Evolutionary conservation across 345 rosid species (phyloP), one percentile per base, ranked within the genome.

Genomic region (Syzygium grande): DNA sequence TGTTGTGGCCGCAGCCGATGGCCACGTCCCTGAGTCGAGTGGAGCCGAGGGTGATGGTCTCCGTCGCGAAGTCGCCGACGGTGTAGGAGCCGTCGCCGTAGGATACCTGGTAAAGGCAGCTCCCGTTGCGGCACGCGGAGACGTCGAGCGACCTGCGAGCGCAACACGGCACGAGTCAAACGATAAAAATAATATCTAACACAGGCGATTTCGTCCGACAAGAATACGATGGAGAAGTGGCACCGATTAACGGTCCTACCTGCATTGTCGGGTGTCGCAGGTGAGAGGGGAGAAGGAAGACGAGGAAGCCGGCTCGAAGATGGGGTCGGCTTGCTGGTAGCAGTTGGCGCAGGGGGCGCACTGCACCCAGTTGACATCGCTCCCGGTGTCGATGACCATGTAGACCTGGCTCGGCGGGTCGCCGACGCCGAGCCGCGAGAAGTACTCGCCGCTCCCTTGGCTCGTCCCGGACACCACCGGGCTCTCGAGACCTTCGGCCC

Each of bases 391-490:
- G 25, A 97, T 90, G 30, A 97, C 98, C 95, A 97, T 87, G 86
- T 96, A 95, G 19, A 92, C 93, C 27, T 91, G 91, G 88, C 91
- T 95, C 86, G 97, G 89, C 55, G 99, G 99, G 52, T 89, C 92
- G 2, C 99, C 99, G 68, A 97, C 92, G 30, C 97, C 97, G 10
- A 95, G 88, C 87, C 99, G 94, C 85, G 98, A 91, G 92, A 97
- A 97, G 87, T 96, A 97, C 96, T 96, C 99, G 38, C 99, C 99
- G 55, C 99, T 97, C 85, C 99, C 99, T 85, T 95, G 98, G 87
- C 95, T 94, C 15, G 95, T 87, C 6, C 99, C 98, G 2, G 99
- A 97, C 21, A 95, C 90, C 84, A 97, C 46, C 23, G 98, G 98
- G 54, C 94, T 90, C 63, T 91, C 89, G 3, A 95, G 30, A 53